Percentiles rank a stretch among this genome's conserved stretches.
Evolutionary conservation across 768 basidiomycete species (phyloP).

Genomic region (Tricholoma hemisulphureum): DNA sequence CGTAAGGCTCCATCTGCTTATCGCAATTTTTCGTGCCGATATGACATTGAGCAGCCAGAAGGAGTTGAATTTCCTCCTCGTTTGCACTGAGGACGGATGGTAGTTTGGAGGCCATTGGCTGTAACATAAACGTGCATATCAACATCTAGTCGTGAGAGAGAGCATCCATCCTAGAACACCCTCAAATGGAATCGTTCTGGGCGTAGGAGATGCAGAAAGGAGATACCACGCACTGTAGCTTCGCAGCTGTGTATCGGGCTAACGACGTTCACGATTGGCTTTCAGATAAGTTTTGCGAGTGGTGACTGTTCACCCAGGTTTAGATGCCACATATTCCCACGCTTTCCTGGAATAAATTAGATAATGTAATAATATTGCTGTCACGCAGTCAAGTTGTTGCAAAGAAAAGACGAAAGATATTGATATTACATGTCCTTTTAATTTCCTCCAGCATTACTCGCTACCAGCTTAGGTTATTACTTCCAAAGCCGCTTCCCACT

Average conservation of each 20-base stretch:
- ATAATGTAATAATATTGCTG: no score
- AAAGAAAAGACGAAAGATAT: no score
- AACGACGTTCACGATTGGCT: constrained; percentile 46
- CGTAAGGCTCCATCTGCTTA: constrained; percentile 97
- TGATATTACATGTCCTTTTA: no score
- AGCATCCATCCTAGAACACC: constrained; percentile 44
- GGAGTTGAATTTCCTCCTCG: constrained; percentile 95
- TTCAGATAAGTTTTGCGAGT: constrained; percentile 34
- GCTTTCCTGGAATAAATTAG: constrained; percentile 13
- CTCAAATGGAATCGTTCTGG: constrained; percentile 33
- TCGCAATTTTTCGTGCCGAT: constrained; percentile 99
- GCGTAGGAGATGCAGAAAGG: constrained; percentile 16
- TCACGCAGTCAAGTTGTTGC: no score
- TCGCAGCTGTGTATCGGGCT: constrained; percentile 41
- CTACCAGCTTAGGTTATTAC: no score
- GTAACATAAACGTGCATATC: constrained; percentile 33
- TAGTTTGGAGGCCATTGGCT: constrained; percentile 79
- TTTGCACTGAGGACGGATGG: constrained; percentile 91
- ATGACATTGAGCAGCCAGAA: constrained; percentile 94
- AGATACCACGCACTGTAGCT: constrained; percentile 44
- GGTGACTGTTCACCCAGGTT: constrained; percentile 30
- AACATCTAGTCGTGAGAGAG: constrained; percentile 35
- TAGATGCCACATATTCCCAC: constrained; percentile 34
- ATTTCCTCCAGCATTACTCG: no score
- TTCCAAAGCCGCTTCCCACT: no score